Base-by-base conservation (phyloP, 2,329 filamentous ascomycete genomes). In the Emergomyces africanus region DNA sequence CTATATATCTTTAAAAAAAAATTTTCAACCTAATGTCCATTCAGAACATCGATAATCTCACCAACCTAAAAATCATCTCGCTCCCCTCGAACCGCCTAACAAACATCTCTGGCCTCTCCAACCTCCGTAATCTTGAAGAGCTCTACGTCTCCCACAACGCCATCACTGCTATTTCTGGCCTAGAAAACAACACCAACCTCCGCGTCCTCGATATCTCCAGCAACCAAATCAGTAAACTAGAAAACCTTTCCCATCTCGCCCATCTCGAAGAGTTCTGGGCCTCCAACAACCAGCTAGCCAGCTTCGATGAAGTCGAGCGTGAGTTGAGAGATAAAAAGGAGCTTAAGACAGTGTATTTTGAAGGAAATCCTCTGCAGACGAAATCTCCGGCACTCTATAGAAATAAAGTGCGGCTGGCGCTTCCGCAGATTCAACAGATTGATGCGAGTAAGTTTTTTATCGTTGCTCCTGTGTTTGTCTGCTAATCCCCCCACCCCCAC, bases 71-170 rank as follows among this genome's bases (percentile, higher is more conserved):
- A 63, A 89, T 97, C 56, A 83, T 99, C 57, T 95, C 89, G 67
- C 90, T 99, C 66, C 94, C 97, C 74, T 94, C 90, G 46, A 99
- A 99, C 77, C 88, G 94, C 56, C 88, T 99, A 65, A 86, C 83
- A 60, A 82, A 85, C 63, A 82, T 99, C 18, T 79, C 83, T 12
- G 90, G 90, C 2, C 82, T 99, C 20, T 81, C 82, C n/a, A 78
- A 83, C 10, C 83, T 92, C 1, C 80, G 83, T 4, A 83, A 84
- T 55, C 84, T 99, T 0, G 89, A 96, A 73, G 94, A 99, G 74
- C 81, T 99, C 14, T 96, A 99, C 75, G 87, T 97, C 65, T 95
- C 90, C 5, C 90, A 99, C 78, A 99, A 99, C 71, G 83, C 87
- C n/a, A 80, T 99, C 53, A 85, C 85, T 20, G 83, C 84, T 1